Evolutionary conservation across 2,329 filamentous ascomycete genomes (phyloP).

Genomic region (Grosmannia serpens): DNA sequence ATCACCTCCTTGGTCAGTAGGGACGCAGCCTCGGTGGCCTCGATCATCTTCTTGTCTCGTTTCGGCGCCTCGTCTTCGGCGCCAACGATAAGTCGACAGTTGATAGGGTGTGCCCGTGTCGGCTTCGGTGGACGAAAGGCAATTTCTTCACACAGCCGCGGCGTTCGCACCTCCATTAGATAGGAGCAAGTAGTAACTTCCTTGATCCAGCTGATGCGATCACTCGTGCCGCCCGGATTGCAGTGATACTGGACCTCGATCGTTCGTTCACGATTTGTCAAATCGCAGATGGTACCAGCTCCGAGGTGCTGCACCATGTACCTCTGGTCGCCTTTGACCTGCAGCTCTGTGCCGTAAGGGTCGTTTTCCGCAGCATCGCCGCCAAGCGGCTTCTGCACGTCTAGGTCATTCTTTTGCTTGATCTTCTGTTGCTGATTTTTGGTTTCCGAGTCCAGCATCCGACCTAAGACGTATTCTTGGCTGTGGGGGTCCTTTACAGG

Average conservation of each 20-base stretch:
- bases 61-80: constrained; percentile 35
- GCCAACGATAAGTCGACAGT: constrained; percentile 58
- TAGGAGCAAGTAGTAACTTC: constrained; percentile 86
- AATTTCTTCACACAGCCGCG: constrained; percentile 74
- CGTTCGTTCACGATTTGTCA: constrained; percentile 69
- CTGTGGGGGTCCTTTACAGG: constrained; percentile 68
- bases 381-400: constrained; percentile 11
- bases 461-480: constrained; percentile 66
- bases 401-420: constrained; percentile 9
- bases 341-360: constrained; percentile 50
- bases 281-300: constrained; percentile 72
- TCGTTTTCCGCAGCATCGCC: not conserved
- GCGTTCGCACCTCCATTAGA: constrained; percentile 85
- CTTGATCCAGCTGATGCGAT: constrained; percentile 86
- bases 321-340: constrained; percentile 70
- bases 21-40: constrained; percentile 14
- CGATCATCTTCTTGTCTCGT: constrained; percentile 25
- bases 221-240: constrained; percentile 57
- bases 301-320: constrained; percentile 77
- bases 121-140: constrained; percentile 76
- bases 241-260: constrained; percentile 78
- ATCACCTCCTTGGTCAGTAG: constrained; percentile 8
- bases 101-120: constrained; percentile 63
- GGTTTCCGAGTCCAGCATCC: constrained; percentile 24
- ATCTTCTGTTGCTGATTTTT: constrained; percentile 2